Evolutionary conservation across 129 eudicot species (phyloP), one percentile per base, ranked within the genome.

Genomic region (Flaveria ramosissima): DNA sequence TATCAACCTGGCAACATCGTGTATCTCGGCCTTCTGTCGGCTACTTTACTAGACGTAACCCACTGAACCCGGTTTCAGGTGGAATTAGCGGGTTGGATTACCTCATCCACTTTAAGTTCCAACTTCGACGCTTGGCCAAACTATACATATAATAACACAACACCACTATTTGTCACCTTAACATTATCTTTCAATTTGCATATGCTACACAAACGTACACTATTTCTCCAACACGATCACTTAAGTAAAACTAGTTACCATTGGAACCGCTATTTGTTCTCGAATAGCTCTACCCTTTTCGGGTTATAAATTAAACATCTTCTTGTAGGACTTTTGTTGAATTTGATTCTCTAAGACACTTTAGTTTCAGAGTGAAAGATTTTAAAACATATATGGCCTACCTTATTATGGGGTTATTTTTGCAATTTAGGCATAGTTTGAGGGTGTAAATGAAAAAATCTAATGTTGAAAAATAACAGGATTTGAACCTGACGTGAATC

Each of bases 401-500:
- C 17, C 4, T 19, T 20, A 9, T 42, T 73, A 4, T 12, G 32
- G 77, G 66, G 43, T 15, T 4, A 21, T 57, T 57, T 13, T 20
- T 41, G 2, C 39, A 30, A 13, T 51, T 47, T 24, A 19, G 17
- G 9, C 21, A 16, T 52, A 51, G 52, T 66, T 16, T 16, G 47
- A 64, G 74, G 81, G 7, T 53, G 55, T 41, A 36, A 5, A 3
- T 36, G 41, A 5, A 36, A 36, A 6, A 36, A 4, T 36, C 7
- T 36, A 5, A 36, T 36, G 7, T 27, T 23, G n/a, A 52, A 26
- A 21, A 23, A 59, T 0, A 3, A 24, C 0, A 60, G 66, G 75
- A 24, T 7, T 89, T 87, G 89, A 89, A 89, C 89, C 89, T 78
- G 84, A 85, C 96, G 89, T 87, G 92, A 87, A 89, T 87, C 88